phyloP scores from a whole-genome alignment of 164 flowering plant genomes.

The Aristolochia californica region DNA sequence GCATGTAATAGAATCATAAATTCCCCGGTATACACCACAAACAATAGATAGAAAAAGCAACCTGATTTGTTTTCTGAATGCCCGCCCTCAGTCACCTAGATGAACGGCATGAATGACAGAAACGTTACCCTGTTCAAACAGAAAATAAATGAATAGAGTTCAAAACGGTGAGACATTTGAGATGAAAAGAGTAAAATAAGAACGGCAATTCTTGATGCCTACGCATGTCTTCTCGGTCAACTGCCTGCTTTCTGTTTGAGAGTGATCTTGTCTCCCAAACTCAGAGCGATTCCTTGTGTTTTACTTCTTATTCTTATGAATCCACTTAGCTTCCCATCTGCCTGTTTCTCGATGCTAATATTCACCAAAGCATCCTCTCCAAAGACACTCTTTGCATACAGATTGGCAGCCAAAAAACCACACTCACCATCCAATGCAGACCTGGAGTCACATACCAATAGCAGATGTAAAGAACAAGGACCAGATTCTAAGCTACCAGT shows the following conservation, averaged over 20 bases:
- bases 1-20: too few species aligned
- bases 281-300: slow-evolving; percentile 93
- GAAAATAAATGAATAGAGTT: too few species aligned
- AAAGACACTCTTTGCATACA: slow-evolving; percentile 92
- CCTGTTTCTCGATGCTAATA: slow-evolving; percentile 77
- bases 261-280: slow-evolving; percentile 98
- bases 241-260: slow-evolving; percentile 80
- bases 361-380: slow-evolving; percentile 99
- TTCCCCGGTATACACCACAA: too few species aligned
- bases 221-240: background rate
- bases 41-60: too few species aligned
- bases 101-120: too few species aligned
- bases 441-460: slow-evolving; percentile 23
- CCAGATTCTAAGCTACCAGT: background rate
- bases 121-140: too few species aligned
- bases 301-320: slow-evolving; percentile 95
- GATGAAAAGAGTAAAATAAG: too few species aligned
- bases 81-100: too few species aligned
- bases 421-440: slow-evolving; percentile 92
- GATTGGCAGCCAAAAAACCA: slow-evolving; percentile 91
- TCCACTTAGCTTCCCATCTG: slow-evolving; percentile 83
- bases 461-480: background rate
- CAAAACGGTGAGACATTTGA: too few species aligned
- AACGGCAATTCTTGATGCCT: too few species aligned
- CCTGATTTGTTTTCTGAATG: too few species aligned